Base-by-base conservation (phyloP, 2,329 filamentous ascomycete species). In the Alternaria infectoria region DNA sequence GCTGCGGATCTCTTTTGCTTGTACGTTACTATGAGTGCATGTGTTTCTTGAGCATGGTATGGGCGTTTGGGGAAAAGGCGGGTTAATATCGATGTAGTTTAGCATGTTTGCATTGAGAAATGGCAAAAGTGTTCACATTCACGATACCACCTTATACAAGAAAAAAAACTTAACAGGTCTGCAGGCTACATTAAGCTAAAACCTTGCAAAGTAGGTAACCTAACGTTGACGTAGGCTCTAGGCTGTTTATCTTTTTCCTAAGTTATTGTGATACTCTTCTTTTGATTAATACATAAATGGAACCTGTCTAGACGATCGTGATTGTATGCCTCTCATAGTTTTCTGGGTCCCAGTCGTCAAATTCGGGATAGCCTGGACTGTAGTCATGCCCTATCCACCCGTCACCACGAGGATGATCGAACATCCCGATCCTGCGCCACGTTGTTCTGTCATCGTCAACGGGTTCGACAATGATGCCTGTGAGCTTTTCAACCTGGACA, bases 1-100 rank as follows among this genome's bases (percentile, higher is more conserved):
- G 23, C 11, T 4, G 30, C n/a, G 6, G 23, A 4, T n/a, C 28
- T 51, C 9, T 13, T 23, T 19, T 51, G 30, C 28, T 40, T 32
- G 36, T 43, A 45, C 40, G 25, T 44, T 61, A 57, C 54, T 47
- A 58, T 30, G 54, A 52, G 54, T 36, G 50, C 36, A 40, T 17
- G 54, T 61, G 32, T 32, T 52, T 43, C 32, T 36, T n/a, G 15
- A 32, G 58, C 58, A 61, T 61, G 45, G 52, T 46, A 4, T 21
- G 15, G 58, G 58, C 58, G 58, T 60, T 57, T 60, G 44, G 15
- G 21, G 17, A 61, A 61, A 58, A 30, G n/a, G 21, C 17, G 59
- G 36, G 26, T 21, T 58, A 52, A 61, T 61, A 47, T 57, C 9
- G 19, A 36, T 51, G 32, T 45, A 26, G 32, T 57, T 44, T 57